Percentiles rank a stretch among this genome's conserved stretches.
Evolutionary conservation across 495 filamentous ascomycete species (phyloP).

Genomic region (Staphylotrichum tortipilum): DNA sequence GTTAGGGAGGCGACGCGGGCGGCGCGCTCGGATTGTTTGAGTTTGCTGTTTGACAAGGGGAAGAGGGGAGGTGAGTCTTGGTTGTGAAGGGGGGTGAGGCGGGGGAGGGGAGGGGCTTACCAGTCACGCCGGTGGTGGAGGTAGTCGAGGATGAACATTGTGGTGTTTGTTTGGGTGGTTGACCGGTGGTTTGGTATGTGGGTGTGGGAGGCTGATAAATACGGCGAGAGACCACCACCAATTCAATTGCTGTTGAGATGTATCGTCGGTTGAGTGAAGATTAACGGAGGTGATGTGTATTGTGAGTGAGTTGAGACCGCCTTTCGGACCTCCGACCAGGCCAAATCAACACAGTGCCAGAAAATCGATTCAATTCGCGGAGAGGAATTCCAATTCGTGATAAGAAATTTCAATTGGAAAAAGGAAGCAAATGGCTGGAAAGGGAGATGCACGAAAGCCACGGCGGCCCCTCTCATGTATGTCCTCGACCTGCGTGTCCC

Average conservation of each 20-base stretch:
- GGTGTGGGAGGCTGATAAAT: background rate
- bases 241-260: no score
- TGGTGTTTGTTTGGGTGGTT: conserved; percentile 9
- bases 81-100: background rate
- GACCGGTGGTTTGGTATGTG: background rate
- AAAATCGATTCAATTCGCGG: no score
- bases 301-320: no score
- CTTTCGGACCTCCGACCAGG: background rate
- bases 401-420: no score
- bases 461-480: no score
- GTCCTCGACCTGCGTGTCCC: no score
- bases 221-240: no score
- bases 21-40: conserved; percentile 70
- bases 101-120: conserved; percentile 27
- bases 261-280: no score
- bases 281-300: no score
- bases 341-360: background rate
- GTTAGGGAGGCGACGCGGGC: conserved; percentile 58
- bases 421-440: no score
- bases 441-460: no score
- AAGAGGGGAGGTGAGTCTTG: background rate
- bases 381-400: no score
- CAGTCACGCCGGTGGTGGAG: conserved; percentile 52
- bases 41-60: conserved; percentile 59
- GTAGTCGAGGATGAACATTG: conserved; percentile 51